These are phyloP conservation scores for Syzygium syzygioides DNA, from an alignment of 441 rosid genomes.

Conservation along the genomic window DNA sequence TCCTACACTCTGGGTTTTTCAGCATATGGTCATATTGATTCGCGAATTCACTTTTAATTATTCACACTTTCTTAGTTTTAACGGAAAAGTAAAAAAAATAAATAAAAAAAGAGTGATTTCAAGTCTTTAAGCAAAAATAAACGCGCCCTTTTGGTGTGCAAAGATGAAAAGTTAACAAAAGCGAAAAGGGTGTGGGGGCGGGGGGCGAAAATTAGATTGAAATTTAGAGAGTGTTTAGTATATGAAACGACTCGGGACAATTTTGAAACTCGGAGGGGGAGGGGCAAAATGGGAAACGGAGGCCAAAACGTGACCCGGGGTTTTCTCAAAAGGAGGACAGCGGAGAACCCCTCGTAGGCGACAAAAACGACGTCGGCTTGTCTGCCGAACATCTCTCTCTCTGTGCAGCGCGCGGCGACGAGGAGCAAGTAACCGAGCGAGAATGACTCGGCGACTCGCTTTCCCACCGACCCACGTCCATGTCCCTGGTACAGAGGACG, in stretches of 20 bases:
- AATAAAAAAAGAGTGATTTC: background rate
- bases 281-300: background rate
- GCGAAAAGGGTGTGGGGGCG: background rate
- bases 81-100: background rate
- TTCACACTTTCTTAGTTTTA: background rate
- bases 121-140: background rate
- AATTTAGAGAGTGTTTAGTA: background rate
- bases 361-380: background rate
- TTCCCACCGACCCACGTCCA: background rate
- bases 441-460: background rate
- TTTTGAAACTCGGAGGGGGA: background rate
- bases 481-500: background rate
- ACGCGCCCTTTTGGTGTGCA: background rate
- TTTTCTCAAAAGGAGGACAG: background rate
- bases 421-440: background rate
- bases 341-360: background rate
- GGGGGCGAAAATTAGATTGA: background rate
- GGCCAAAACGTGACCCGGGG: background rate
- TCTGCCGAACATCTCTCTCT: background rate
- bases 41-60: background rate
- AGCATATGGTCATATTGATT: background rate
- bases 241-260: background rate
- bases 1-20: background rate
- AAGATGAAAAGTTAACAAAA: background rate
- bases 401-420: background rate